Conservation (phyloP, 2,329 filamentous ascomycete genomes). For the Parastagonospora avenae region DNA sequence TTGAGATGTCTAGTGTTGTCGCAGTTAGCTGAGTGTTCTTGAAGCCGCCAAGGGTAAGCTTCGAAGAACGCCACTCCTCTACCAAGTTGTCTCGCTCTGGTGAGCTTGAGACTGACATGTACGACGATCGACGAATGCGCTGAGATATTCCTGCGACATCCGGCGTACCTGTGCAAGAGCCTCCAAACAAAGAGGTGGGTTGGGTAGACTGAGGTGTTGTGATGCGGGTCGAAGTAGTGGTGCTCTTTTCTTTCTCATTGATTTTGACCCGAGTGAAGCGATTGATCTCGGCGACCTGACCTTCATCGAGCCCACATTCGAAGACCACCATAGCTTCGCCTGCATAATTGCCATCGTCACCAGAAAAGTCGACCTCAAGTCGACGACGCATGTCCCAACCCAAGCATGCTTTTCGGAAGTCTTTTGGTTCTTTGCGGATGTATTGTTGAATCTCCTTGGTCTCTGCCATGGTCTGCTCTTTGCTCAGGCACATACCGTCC, state of each 20-base stretch:
- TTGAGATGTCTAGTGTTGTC: constrained; percentile 74
- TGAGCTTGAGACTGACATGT: constrained; percentile 44
- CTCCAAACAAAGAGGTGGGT: constrained; percentile 58
- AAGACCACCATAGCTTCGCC: constrained; percentile 81
- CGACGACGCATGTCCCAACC: constrained; percentile 92
- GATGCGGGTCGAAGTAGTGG: constrained; percentile 18
- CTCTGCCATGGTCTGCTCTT: constrained; percentile 74
- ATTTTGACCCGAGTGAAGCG: constrained; percentile 63
- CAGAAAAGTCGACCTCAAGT: constrained; percentile 87
- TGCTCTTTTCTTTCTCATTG: constrained; percentile 33
- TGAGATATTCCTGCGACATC: constrained; percentile 21
- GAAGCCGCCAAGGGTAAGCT: constrained; percentile 65
- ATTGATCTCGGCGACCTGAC: constrained; percentile 57
- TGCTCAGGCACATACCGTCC: constrained; percentile 71
- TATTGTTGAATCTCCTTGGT: constrained; percentile 82
- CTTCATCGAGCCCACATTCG: constrained; percentile 70
- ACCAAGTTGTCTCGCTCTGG: constrained; percentile 44
- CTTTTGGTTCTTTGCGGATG: constrained; percentile 71
- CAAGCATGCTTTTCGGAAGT: constrained; percentile 78
- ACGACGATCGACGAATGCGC: constrained; percentile 38
- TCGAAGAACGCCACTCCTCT: constrained; percentile 71
- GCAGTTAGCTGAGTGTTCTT: constrained; percentile 69
- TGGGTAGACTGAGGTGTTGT: constrained; percentile 22
- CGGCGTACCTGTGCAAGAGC: constrained; percentile 37
- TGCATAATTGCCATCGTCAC: constrained; percentile 74